Conservation (phyloP, 768 basidiomycete species). For the Trichaptum fuscoviolaceum region DNA sequence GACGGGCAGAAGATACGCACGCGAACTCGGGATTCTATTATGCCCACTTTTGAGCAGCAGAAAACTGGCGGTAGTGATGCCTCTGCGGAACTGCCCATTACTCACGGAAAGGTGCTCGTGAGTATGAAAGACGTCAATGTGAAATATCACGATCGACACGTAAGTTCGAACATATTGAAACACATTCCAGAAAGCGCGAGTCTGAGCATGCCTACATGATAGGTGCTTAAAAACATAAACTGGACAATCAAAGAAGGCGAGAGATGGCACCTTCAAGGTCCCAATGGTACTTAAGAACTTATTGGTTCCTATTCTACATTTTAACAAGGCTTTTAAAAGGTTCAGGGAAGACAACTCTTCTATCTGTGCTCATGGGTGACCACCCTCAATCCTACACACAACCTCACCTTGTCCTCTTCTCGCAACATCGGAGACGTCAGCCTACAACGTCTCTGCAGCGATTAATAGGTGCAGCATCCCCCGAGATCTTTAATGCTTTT, state of each 20-base stretch:
- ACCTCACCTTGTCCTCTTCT: conserved; percentile 52
- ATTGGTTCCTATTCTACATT: neutral
- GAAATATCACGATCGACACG: conserved; percentile 61
- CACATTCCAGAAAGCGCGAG: neutral
- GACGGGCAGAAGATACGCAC: conserved; percentile 36
- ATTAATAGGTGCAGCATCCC: conserved; percentile 75
- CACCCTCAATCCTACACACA: conserved; percentile 94
- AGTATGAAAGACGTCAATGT: conserved; percentile 66
- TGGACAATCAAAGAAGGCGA: conserved; percentile 84
- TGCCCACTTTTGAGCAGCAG: neutral
- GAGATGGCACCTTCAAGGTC: conserved; percentile 85
- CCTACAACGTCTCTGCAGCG: conserved; percentile 65
- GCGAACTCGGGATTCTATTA: conserved; percentile 15
- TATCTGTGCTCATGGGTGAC: conserved; percentile 87
- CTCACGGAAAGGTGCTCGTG: conserved; percentile 39
- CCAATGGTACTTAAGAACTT: conserved; percentile 56
- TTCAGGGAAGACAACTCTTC: conserved; percentile 91
- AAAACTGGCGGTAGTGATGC: neutral
- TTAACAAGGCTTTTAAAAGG: conserved; percentile 36
- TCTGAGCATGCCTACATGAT: neutral
- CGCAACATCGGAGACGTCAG: conserved; percentile 53
- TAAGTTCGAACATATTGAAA: conserved; percentile 20
- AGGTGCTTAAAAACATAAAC: conserved; percentile 73
- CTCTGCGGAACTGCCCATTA: neutral
- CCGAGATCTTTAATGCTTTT: conserved; percentile 89